Evolutionary conservation across 202 grass and related monocot species (phyloP), one percentile per base, ranked within the genome.

Genomic region (Dendrocalamus latiflorus): DNA sequence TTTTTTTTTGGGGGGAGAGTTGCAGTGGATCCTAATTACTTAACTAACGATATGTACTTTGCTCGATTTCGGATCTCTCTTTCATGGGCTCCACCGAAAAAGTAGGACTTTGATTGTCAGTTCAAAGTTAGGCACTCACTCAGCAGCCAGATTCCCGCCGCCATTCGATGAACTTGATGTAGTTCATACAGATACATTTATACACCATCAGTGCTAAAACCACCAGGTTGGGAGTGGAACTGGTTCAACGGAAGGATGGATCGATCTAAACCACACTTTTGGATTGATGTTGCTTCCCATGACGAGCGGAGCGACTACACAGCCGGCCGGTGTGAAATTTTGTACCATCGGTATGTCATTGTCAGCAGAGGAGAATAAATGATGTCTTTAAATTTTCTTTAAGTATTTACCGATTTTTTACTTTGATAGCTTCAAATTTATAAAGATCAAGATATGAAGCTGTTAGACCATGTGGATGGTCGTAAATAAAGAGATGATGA

Each of bases 61-160:
- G 21, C 17, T 70, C 36, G 26, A 11, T 30, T 37, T 34, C 16
- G 20, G 12, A n/a, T 17, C 49, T 76, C 76, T n/a, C 55, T 30
- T 30, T 80, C 69, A 22, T 9, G 25, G 82, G 81, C 44, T 85
- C 76, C 70, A 74, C 26, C 9, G 26, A 63, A 67, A 50, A 66
- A 51, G 15, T 9, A 6, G 1, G 25, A 24, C 22, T 44, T 72
- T 54, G 51, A 67, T 85, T 42, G 13, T 6, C 22, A 41, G 4
- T 64, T 68, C 50, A 65, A 60, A 79, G 51, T 55, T 53, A 56
- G 62, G 45, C 14, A n/a, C 79, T 50, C 41, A 15, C 54, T 20
- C 18, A 22, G 36, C 49, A 42, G 47, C 25, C n/a, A 33, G 65
- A 59, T 81, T 81, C 37, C 54, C 28, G 20, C 34, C 20, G n/a